Conservation (phyloP, 2,329 filamentous ascomycete genomes). For the Sporothrix brunneoviolacea region DNA sequence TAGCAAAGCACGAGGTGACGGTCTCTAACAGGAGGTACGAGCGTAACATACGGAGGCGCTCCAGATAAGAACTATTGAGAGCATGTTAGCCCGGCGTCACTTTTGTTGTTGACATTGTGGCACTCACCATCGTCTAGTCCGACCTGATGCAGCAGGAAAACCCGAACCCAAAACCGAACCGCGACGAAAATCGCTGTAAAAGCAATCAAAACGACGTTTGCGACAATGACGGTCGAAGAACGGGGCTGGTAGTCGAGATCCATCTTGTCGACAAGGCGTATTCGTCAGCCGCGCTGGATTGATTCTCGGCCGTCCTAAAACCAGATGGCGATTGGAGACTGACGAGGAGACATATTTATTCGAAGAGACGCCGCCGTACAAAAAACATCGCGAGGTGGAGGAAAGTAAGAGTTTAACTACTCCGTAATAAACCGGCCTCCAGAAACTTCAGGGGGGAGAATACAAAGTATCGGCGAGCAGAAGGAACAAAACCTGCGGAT, state of each 20-base stretch:
- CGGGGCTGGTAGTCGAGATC: neutral
- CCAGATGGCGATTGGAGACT: neutral
- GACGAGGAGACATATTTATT: neutral
- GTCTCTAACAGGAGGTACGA: too few relatives aligned
- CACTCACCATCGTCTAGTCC: conserved; percentile 2
- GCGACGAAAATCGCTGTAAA: conserved; percentile 1
- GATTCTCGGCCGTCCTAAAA: too few relatives aligned
- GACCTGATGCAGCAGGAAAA: neutral
- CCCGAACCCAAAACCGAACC: neutral
- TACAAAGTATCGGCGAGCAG: too few relatives aligned
- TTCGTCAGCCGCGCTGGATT: too few relatives aligned
- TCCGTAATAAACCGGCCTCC: too few relatives aligned
- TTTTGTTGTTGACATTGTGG: too few relatives aligned
- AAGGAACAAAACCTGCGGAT: too few relatives aligned
- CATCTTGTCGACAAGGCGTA: neutral
- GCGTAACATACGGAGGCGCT: neutral
- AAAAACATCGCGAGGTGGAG: too few relatives aligned
- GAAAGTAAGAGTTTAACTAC: too few relatives aligned
- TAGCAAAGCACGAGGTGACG: neutral
- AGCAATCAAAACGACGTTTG: neutral
- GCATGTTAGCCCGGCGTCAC: too few relatives aligned
- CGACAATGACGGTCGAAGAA: neutral
- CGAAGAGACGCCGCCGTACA: too few relatives aligned
- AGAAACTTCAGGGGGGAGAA: too few relatives aligned
- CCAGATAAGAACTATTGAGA: neutral